A percentile compares a stretch with the other conserved stretches of the same genome.
Conservation (phyloP, 345 rosid genomes). For the Odontarrhena argentea region DNA sequence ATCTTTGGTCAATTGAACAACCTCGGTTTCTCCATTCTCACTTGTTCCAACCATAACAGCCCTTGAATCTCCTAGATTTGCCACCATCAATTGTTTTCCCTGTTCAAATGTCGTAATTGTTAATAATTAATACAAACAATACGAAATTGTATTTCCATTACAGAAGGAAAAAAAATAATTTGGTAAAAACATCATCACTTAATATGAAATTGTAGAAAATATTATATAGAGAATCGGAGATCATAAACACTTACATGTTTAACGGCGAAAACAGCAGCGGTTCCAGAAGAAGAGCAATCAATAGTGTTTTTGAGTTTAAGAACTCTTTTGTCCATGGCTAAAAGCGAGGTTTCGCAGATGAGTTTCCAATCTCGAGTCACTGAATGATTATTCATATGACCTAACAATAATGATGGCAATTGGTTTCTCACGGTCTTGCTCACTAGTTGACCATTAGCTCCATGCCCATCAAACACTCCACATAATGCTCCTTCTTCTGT, state of each 20-base stretch:
- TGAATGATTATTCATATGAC: conserved; percentile 47
- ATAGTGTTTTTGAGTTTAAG: conserved; percentile 57
- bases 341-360: conserved; percentile 52
- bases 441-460: conserved; percentile 67
- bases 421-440: conserved; percentile 69
- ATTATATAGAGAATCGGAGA: background rate
- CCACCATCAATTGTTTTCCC: conserved; percentile 73
- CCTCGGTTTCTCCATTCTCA: conserved; percentile 48
- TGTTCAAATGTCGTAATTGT: conserved; percentile 28
- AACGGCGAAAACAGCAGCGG: conserved; percentile 74
- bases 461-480: conserved; percentile 93
- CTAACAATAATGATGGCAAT: conserved; percentile 58
- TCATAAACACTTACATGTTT: conserved; percentile 48
- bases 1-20: conserved; percentile 74
- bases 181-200: background rate
- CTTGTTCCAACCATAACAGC: conserved; percentile 63
- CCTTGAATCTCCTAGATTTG: conserved; percentile 92
- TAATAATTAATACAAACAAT: background rate
- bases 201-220: background rate
- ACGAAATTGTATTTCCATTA: too few species aligned
- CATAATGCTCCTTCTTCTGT: conserved; percentile 56
- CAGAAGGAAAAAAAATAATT: too few species aligned
- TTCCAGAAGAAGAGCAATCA: conserved; percentile 76
- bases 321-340: conserved; percentile 70
- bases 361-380: conserved; percentile 35